Conservation (phyloP, 306 rosid genomes). For the Casuarina glauca region DNA sequence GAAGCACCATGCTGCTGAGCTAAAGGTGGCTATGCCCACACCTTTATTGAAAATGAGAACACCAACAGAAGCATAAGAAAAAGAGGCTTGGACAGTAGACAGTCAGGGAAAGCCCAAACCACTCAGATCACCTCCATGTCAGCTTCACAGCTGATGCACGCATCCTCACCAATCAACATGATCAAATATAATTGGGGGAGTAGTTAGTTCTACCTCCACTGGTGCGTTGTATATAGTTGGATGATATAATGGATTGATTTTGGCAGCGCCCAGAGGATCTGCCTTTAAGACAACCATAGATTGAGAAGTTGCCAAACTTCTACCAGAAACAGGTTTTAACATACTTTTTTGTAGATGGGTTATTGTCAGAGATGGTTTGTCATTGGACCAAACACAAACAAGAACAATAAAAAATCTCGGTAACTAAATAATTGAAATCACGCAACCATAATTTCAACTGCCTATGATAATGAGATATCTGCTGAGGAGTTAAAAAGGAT, state of each 20-base stretch:
- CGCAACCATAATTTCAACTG: neutral
- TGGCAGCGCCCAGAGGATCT: neutral
- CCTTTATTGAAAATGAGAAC: neutral
- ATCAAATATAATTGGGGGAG: neutral
- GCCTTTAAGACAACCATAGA: neutral
- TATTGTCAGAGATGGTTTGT: neutral
- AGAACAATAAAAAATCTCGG: neutral
- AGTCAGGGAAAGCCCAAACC: neutral
- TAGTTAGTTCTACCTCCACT: neutral
- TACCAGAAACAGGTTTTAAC: neutral
- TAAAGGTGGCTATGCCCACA: neutral
- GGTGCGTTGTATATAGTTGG: no score
- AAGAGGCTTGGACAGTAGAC: neutral
- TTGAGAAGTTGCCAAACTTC: neutral
- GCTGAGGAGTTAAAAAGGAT: neutral
- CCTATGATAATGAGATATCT: slow-evolving; percentile 4
- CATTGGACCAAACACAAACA: no score
- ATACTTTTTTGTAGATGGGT: neutral
- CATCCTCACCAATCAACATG: neutral
- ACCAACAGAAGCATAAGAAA: neutral
- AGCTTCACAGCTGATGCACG: neutral
- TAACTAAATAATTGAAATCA: neutral
- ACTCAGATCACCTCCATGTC: neutral
- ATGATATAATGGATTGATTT: no score
- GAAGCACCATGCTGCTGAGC: neutral